Evolutionary conservation across 257 asterid species (phyloP).

Genomic region (Fraxinus pennsylvanica): DNA sequence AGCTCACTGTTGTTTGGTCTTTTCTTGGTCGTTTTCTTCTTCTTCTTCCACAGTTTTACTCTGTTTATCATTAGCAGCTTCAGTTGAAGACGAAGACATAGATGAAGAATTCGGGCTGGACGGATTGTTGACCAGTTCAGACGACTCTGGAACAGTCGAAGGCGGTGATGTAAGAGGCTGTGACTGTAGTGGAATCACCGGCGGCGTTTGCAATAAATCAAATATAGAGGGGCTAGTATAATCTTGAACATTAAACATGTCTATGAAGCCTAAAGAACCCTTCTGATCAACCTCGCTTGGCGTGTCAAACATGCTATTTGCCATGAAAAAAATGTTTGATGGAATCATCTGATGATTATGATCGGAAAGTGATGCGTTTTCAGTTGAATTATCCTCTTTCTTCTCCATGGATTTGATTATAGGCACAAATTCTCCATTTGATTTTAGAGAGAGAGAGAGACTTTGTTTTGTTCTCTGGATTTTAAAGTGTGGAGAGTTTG

Average conservation of each 20-base stretch:
- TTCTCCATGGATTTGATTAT: slow-evolving; percentile 35
- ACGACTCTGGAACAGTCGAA: slow-evolving; percentile 17
- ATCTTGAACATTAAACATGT: slow-evolving; percentile 29
- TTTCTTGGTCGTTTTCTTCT: slow-evolving; percentile 31
- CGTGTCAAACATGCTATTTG: slow-evolving; percentile 21
- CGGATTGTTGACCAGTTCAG: slow-evolving; percentile 35
- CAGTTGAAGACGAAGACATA: slow-evolving; percentile 44
- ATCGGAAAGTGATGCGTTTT: slow-evolving; percentile 35
- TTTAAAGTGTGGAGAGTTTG: slow-evolving; percentile 32
- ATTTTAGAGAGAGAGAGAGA: slow-evolving; percentile 3
- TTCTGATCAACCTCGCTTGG: slow-evolving; percentile 16
- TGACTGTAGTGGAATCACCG: slow-evolving; percentile 1
- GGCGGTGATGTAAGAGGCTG: slow-evolving; percentile 21
- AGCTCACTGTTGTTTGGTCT: slow-evolving; percentile 36
- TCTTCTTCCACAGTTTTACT: slow-evolving; percentile 23
- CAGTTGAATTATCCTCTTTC: slow-evolving; percentile 20
- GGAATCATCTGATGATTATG: slow-evolving; percentile 26
- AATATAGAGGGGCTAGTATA: slow-evolving; percentile 21
- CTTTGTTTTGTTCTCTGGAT: slow-evolving; percentile 10
- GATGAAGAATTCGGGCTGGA: slow-evolving; percentile 45
- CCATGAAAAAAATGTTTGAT: slow-evolving; percentile 17
- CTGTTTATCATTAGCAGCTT: slow-evolving; percentile 36
- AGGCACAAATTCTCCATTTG: slow-evolving; percentile 29
- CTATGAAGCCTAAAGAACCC: slow-evolving; percentile 28
- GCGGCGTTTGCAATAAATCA: slow-evolving; percentile 16